phyloP scores from a whole-genome alignment of 805 yeast genomes.

The Nakazawaea sp. region DNA sequence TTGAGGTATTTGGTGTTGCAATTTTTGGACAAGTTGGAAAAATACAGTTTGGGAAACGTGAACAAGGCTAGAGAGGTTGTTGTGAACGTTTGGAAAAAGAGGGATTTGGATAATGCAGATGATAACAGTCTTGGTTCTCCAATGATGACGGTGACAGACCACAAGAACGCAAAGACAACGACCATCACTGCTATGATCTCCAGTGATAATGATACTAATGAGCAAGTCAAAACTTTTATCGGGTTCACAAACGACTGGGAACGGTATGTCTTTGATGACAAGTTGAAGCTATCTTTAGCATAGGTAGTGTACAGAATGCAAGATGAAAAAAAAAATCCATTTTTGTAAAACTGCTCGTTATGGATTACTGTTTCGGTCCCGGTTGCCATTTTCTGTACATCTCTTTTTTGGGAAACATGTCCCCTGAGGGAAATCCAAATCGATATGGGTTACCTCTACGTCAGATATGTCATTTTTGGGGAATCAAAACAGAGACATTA shows the following conservation, averaged over 20 bases:
- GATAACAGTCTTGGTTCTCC: conserved; percentile 7
- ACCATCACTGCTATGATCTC: neutral
- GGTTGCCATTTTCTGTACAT: too few relatives aligned
- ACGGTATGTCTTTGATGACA: conserved; percentile 21
- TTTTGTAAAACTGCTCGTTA: too few relatives aligned
- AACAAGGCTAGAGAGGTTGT: conserved; percentile 19
- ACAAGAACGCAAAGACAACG: neutral
- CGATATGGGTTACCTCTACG: too few relatives aligned
- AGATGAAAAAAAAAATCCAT: conserved; percentile 3
- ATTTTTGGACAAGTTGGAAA: conserved; percentile 21
- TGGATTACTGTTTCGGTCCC: too few relatives aligned
- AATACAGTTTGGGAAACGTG: conserved; percentile 23
- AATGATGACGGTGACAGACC: neutral
- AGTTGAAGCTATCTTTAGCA: conserved; percentile 20
- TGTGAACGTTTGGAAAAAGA: conserved; percentile 22
- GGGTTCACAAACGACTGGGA: conserved; percentile 27
- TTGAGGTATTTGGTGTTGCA: conserved; percentile 21
- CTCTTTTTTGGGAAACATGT: too few relatives aligned
- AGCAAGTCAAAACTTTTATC: conserved; percentile 5
- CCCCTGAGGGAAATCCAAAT: too few relatives aligned
- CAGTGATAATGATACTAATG: neutral
- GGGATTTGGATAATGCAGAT: conserved; percentile 21
- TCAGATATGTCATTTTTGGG: too few relatives aligned
- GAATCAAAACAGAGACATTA: too few relatives aligned
- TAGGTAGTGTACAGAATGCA: neutral